Evolutionary conservation across 2,329 filamentous ascomycete genomes (phyloP).

Genomic region (Pseudohalonectria lignicola): DNA sequence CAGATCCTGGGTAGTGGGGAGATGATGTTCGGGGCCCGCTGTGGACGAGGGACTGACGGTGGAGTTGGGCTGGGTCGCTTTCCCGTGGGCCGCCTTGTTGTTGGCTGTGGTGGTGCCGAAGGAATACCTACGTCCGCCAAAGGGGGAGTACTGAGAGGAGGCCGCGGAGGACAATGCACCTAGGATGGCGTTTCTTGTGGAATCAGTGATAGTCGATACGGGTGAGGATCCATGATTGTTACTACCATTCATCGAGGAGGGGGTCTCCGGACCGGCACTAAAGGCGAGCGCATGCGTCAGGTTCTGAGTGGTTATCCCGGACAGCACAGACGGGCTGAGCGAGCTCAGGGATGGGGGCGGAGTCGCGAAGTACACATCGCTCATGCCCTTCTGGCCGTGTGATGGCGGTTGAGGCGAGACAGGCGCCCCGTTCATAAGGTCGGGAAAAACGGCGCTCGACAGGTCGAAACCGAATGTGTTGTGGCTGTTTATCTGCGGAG

Average conservation of each 20-base stretch:
- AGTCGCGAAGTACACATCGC: conserved; percentile 69
- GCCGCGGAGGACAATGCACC: conserved; percentile 35
- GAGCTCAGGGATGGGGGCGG: conserved; percentile 65
- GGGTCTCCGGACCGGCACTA: conserved; percentile 57
- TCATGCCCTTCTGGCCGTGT: conserved; percentile 60
- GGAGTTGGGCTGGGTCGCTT: too few species aligned
- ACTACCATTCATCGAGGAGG: conserved; percentile 59
- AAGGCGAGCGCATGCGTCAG: conserved; percentile 58
- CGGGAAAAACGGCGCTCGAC: conserved; percentile 62
- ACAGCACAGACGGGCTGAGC: conserved; percentile 61
- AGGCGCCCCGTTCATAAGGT: conserved; percentile 60
- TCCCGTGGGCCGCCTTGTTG: conserved; percentile 19
- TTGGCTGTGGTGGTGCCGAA: conserved; percentile 37
- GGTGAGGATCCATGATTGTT: conserved; percentile 42
- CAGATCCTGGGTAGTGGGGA: conserved; percentile 76
- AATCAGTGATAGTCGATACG: conserved; percentile 54
- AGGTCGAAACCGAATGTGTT: conserved; percentile 68
- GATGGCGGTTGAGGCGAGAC: conserved; percentile 67
- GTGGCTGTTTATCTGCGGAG: conserved; percentile 49
- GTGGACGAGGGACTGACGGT: background rate
- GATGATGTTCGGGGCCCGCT: conserved; percentile 35
- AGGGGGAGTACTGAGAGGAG: conserved; percentile 39
- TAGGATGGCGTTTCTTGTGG: conserved; percentile 50
- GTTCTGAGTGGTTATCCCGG: conserved; percentile 43
- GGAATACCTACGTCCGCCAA: conserved; percentile 54